Conservation (phyloP, 1,284 basidiomycete genomes). For the Cutaneotrichosporon sp. region DNA sequence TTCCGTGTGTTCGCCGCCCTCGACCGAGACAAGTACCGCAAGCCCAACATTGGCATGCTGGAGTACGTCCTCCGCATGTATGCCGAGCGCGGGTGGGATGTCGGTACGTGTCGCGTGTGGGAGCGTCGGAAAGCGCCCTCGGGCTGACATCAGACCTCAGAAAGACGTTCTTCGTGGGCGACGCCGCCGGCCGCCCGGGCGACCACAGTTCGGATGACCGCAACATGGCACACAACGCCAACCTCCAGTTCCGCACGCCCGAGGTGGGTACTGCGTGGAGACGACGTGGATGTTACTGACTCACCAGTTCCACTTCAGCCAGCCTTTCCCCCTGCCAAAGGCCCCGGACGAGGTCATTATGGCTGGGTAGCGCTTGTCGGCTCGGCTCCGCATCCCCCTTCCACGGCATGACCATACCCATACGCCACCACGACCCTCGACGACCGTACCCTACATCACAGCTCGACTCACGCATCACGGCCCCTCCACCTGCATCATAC, state of each 20-base stretch:
- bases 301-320: conserved; percentile 2
- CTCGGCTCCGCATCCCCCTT: background rate
- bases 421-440: background rate
- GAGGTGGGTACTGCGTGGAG: conserved; percentile 47
- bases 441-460: background rate
- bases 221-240: conserved; percentile 75
- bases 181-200: conserved; percentile 63
- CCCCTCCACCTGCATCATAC: conserved; percentile 2
- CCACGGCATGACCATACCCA: background rate
- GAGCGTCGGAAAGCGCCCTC: too few species aligned
- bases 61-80: conserved; percentile 67
- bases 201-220: conserved; percentile 62
- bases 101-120: conserved; percentile 59
- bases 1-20: conserved; percentile 75
- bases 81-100: conserved; percentile 60
- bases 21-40: conserved; percentile 67
- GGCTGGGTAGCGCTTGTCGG: background rate
- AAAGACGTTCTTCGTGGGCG: conserved; percentile 78
- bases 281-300: background rate
- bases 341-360: background rate
- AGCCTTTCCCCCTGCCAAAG: background rate
- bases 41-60: conserved; percentile 89
- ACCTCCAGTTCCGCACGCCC: conserved; percentile 69
- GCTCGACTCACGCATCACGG: background rate
- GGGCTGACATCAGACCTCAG: conserved; percentile 60